Base-by-base conservation (phyloP, 306 rosid species). In the Trifolium dubium region DNA sequence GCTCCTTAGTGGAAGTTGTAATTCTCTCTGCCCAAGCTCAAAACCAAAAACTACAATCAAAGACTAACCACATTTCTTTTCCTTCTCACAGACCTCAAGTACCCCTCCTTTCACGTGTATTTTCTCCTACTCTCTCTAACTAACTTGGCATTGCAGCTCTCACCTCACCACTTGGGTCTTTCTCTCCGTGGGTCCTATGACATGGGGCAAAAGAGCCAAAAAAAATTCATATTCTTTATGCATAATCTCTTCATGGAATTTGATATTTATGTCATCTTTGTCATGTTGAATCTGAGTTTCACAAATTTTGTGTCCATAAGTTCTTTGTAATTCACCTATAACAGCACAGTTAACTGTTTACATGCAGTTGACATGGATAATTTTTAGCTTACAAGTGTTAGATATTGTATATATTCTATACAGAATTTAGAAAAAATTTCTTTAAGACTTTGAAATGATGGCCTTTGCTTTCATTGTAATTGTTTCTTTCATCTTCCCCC, bases 261-360 rank as follows among this genome's bases (percentile, higher is more conserved):
- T 30, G 10, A 10, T 34, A 12, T 40, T 56, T 4, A 46, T n/a
- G 49, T 35, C 14, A 63, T 69, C 10, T 63, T 11, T 40, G 2
- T 14, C 65, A 53, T 47, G 23, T 46, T 55, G 50, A 64, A 51
- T 64, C 14, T n/a, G 28, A 44, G 63, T 14, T 54, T 53, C 35
- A 43, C 47, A 62, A 17, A 11, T 72, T 69, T 56, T 69, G 68
- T 47, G 49, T 68, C 62, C 47, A 32, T 19, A 71, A 10, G 54
- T 11, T 47, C 18, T 55, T 41, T 67, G 61, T 30, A 67, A 30
- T 56, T 31, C 34, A 54, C 60, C 30, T 44, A 6, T 67, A 41
- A 14, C 29, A 56, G 61, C 2, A 10, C 15, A 23, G 8, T 56
- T 28, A 19, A 10, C 14, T 43, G 18, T 54, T 23, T 30, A 56